Percentiles rank a stretch among this genome's conserved stretches.
These are phyloP conservation scores for Alnus rubra DNA, from an alignment of 306 rosid genomes.

Conservation along the genomic window DNA sequence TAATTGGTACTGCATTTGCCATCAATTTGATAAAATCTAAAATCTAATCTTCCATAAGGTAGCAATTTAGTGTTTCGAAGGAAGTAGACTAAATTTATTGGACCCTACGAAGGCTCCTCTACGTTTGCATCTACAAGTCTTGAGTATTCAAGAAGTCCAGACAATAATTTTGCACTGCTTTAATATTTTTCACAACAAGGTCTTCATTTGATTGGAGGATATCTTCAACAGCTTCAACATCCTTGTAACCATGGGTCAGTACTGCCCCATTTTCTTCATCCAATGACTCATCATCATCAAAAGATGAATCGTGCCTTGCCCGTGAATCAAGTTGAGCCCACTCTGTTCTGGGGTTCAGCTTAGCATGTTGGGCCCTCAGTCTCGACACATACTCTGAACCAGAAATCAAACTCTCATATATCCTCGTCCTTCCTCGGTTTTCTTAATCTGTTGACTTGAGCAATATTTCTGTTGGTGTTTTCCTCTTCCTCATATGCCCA, in stretches of 20 bases:
- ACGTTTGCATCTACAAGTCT: constrained; percentile 71
- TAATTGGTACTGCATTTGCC: constrained; percentile 74
- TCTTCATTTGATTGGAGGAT: constrained; percentile 76
- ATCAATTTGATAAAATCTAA: constrained; percentile 81
- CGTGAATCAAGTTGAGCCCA: constrained; percentile 67
- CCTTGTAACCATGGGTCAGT: constrained; percentile 47
- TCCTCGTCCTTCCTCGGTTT: constrained; percentile 83
- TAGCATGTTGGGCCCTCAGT: constrained; percentile 84
- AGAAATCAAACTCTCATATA: constrained; percentile 62
- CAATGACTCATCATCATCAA: constrained; percentile 59
- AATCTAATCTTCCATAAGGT: constrained; percentile 81
- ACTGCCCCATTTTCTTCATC: constrained; percentile 66
- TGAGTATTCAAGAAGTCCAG: constrained; percentile 74
- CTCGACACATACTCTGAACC: constrained; percentile 79
- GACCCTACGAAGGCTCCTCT: constrained; percentile 69
- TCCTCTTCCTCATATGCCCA: constrained; percentile 94
- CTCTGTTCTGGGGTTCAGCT: constrained; percentile 79
- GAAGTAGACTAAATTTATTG: constrained; percentile 76
- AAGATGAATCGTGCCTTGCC: constrained; percentile 32
- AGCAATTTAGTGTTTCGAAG: constrained; percentile 81
- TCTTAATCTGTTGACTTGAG: constrained; percentile 69
- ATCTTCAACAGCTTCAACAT: constrained; percentile 49
- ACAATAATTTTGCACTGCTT: constrained; percentile 60
- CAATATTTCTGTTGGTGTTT: constrained; percentile 53
- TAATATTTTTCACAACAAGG: constrained; percentile 50